Base-by-base conservation (phyloP, 164 flowering plant genomes). In the Umbellularia californica region DNA sequence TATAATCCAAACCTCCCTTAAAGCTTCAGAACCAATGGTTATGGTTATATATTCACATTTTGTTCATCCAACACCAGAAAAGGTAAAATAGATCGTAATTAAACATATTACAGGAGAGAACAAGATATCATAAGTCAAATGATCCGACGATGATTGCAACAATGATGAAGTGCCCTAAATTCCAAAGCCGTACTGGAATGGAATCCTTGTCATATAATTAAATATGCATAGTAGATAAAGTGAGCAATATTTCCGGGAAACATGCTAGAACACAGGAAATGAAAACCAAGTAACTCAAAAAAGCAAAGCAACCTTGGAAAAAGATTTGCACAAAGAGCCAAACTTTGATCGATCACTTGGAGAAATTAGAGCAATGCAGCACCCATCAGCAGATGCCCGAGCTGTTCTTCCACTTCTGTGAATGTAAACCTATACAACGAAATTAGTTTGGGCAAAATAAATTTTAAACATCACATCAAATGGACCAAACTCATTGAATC, bases 381-480 rank as follows among this genome's bases (percentile, higher is more conserved):
- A 95, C 5, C 99, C 99, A 84, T 92, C 99, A 78, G 90, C 77
- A 79, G 84, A 87, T 66, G 98, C 98, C 72, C 99, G 88, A 68
- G 98, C 98, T 73, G 99, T 95, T 87, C 99, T 86, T 79, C 99
- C 99, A 85, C 99, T 87, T 90, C 99, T 89, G 76, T 95, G 99
- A 64, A 95, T 90, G 83, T 95, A 95, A 71, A 92, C 92, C 99
- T 95, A 76, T 58, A 75, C 10, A 77, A 77, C 9, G 51, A 73
- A 52, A 52, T 10, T 33, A 70, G 22, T 25, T n/a, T 50, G 19
- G 10, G 63, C 27, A 74, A 68, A 70, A 50, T 11, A 19, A 2
- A 51, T 28, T 55, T 4, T 25, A 55, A 24, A 55, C 35, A 71
- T 52, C 63, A 71, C 24, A 15, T 27, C 13, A n/a, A 51, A 25